phyloP scores from a whole-genome alignment of 192 early-diverging fungal species.

The Chytriomyces sp. region DNA sequence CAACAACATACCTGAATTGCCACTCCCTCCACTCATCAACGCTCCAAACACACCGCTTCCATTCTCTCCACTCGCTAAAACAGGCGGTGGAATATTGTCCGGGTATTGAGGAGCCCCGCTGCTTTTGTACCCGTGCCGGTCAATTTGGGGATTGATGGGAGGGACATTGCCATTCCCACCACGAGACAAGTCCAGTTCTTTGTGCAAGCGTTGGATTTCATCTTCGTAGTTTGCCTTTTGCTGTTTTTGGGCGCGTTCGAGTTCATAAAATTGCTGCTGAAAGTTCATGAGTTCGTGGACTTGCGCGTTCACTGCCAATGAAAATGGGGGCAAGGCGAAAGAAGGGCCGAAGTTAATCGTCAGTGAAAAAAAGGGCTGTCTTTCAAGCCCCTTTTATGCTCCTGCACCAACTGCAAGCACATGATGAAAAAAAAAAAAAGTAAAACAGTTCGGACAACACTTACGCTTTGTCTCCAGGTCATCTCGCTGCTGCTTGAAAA shows the following conservation, averaged over 20 bases:
- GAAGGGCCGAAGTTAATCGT: neutral
- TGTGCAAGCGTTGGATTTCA: conserved; percentile 79
- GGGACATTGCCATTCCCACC: conserved; percentile 58
- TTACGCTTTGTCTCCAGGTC: conserved; percentile 89
- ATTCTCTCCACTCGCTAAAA: conserved; percentile 60
- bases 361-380: neutral
- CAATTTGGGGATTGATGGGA: conserved; percentile 46
- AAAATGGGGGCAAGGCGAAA: neutral
- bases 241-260: conserved; percentile 79
- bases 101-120: conserved; percentile 57
- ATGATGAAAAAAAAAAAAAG: neutral
- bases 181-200: conserved; percentile 77
- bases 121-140: conserved; percentile 35
- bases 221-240: conserved; percentile 89
- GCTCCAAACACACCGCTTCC: conserved; percentile 44
- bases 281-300: conserved; percentile 79
- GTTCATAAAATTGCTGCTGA: conserved; percentile 76
- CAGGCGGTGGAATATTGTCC: conserved; percentile 64
- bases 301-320: conserved; percentile 70
- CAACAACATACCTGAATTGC: conserved; percentile 36
- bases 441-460: conserved; percentile 28
- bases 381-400: conserved; percentile 18
- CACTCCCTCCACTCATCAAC: conserved; percentile 38
- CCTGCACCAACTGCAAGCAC: conserved; percentile 5
- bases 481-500: conserved; percentile 77